Conservation (phyloP, 2,329 filamentous ascomycete genomes). For the Hypoxylon sp. region DNA sequence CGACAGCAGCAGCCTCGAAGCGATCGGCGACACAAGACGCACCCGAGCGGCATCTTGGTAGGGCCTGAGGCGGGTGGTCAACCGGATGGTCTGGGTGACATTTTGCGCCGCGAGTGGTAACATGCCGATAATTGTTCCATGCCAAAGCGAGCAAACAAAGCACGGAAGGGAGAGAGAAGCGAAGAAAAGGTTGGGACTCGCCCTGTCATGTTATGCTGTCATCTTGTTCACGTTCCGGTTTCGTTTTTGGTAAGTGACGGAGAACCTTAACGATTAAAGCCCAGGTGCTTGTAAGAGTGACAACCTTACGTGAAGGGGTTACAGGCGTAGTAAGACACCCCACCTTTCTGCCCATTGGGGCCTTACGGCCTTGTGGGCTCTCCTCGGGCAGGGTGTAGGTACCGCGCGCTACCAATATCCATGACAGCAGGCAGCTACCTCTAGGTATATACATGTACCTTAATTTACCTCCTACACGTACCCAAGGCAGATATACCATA, state of each 20-base stretch:
- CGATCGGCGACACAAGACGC: slow-evolving; percentile 22
- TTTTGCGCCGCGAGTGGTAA: slow-evolving; percentile 55
- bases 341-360: slow-evolving; percentile 29
- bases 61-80: slow-evolving; percentile 34
- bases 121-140: slow-evolving; percentile 53
- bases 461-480: too few species aligned
- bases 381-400: too few species aligned
- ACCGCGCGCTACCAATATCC: too few species aligned
- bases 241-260: slow-evolving; percentile 25
- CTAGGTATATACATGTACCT: too few species aligned
- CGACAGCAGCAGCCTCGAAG: slow-evolving; percentile 12
- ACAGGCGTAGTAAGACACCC: slow-evolving; percentile 11
- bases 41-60: slow-evolving; percentile 15
- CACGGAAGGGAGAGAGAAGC: background rate
- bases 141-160: slow-evolving; percentile 33
- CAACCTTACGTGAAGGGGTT: too few species aligned
- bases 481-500: too few species aligned
- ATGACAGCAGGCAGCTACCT: too few species aligned
- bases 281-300: background rate
- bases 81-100: slow-evolving; percentile 50
- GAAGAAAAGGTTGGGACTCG: slow-evolving; percentile 5
- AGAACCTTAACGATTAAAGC: too few species aligned
- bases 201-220: slow-evolving; percentile 10
- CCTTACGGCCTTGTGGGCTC: background rate
- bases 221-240: slow-evolving; percentile 24